Conservation (phyloP, 2,329 filamentous ascomycete genomes). For the Cytospora mali region DNA sequence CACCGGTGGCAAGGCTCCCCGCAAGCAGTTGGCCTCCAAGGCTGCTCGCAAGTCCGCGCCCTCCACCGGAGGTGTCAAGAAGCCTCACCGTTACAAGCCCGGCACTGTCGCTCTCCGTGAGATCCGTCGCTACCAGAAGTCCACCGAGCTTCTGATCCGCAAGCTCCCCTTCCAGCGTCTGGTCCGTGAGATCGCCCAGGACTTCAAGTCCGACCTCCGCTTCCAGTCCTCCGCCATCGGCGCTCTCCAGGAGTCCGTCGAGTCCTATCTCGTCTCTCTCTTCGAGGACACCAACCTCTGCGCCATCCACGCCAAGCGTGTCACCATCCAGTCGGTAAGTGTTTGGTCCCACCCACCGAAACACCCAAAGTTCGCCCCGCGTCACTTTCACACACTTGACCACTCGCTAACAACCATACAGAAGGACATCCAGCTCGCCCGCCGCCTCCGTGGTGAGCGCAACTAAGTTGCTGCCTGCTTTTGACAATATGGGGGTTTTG, state of each 20-base stretch:
- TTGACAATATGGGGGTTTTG: conserved; percentile 26
- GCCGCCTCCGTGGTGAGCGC: conserved; percentile 91
- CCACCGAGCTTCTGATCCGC: conserved; percentile 91
- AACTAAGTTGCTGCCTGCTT: conserved; percentile 59
- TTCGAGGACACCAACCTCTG: conserved; percentile 99
- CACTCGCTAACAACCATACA: conserved; percentile 43
- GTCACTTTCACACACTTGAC: background rate
- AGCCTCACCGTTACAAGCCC: conserved; percentile 88
- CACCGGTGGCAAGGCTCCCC: conserved; percentile 76
- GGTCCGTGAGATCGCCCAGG: conserved; percentile 94
- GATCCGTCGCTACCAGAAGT: conserved; percentile 98
- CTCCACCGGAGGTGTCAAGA: conserved; percentile 96
- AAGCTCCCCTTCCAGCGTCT: conserved; percentile 98
- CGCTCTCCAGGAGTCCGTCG: conserved; percentile 96
- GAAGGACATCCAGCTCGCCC: conserved; percentile 97
- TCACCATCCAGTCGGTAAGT: conserved; percentile 82
- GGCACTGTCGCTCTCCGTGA: conserved; percentile 97
- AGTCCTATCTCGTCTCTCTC: conserved; percentile 97
- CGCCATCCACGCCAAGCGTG: conserved; percentile 98
- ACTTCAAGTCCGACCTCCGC: conserved; percentile 92
- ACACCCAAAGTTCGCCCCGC: conserved; percentile 1
- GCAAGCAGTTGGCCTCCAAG: conserved; percentile 99
- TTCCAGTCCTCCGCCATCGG: conserved; percentile 99
- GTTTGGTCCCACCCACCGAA: background rate
- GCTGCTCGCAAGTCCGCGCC: conserved; percentile 97